These are phyloP conservation scores for Nepenthes gracilis DNA, from an alignment of 148 eudicot genomes.

Conservation along the genomic window DNA sequence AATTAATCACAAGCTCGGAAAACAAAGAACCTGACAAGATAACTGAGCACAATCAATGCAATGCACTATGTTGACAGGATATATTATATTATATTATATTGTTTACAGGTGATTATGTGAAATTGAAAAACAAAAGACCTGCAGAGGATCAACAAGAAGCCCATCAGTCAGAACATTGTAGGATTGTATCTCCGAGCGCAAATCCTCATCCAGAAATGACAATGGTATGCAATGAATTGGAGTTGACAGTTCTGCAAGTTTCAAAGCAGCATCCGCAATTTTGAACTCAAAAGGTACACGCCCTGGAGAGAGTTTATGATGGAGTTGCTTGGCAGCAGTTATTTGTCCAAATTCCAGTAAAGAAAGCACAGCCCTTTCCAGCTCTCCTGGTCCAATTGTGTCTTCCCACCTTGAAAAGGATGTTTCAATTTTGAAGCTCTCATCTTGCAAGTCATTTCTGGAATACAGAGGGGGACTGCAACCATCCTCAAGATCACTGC, in stretches of 20 bases:
- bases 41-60: no score
- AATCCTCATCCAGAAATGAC: slow-evolving; percentile 61
- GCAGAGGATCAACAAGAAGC: slow-evolving; percentile 47
- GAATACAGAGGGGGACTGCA: slow-evolving; percentile 16
- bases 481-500: slow-evolving; percentile 41
- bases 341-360: slow-evolving; percentile 90
- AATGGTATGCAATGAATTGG: slow-evolving; percentile 42
- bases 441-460: slow-evolving; percentile 47
- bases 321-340: slow-evolving; percentile 92
- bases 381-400: slow-evolving; percentile 79
- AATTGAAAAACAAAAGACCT: slow-evolving; percentile 23
- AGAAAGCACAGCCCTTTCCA: slow-evolving; percentile 92
- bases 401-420: slow-evolving; percentile 91
- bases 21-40: no score
- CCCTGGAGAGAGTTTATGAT: slow-evolving; percentile 70
- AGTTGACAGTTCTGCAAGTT: slow-evolving; percentile 73
- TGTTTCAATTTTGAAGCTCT: slow-evolving; percentile 41
- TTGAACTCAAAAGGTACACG: slow-evolving; percentile 54
- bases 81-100: no score
- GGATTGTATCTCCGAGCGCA: slow-evolving; percentile 47
- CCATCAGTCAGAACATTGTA: slow-evolving; percentile 32
- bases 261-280: slow-evolving; percentile 67
- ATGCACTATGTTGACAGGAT: no score
- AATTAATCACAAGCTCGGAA: background rate
- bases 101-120: no score